Base-by-base conservation (phyloP, 2,329 filamentous ascomycete genomes). In the Diaporthe australafricana region DNA sequence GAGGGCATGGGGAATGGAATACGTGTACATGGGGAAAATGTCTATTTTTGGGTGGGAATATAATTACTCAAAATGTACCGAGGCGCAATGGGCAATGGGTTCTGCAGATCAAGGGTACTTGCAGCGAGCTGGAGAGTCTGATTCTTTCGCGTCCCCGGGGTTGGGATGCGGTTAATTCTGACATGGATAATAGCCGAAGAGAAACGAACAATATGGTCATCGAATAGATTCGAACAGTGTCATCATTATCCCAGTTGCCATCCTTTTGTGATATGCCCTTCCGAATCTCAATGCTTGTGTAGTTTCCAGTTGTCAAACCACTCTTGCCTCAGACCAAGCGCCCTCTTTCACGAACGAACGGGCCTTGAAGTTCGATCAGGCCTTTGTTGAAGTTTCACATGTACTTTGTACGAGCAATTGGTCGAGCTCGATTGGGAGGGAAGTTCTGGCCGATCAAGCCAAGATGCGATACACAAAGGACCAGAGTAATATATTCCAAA, bases 71-170 rank as follows among this genome's bases (percentile, higher is more conserved):
- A 35, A 17, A 22, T 66, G n/a, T 9, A 38, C 65, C 27, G 53
- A 12, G 71, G 71, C 67, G 60, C 42, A 66, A 12, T 14, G 25
- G 42, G 55, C 14, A 53, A 72, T 25, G 35, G 52, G 30, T 30
- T 40, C 22, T 25, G 35, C 42, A 8, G 48, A n/a, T 25, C 22
- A 42, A 47, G 40, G 30, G 9, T 25, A 42, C 50, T 65, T 52
- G n/a, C 14, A 57, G 62, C 32, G n/a, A 72, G 66, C 40, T 70
- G 47, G 48, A 60, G 32, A 32, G 32, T 65, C 48, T 55, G 56
- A 22, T 35, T 55, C 32, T 42, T 40, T 50, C 38, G 16, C 22
- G 57, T 30, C 20, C 47, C 50, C 32, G 14, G 47, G 65, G 38
- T 55, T 38, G 55, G 35, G 65, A 25, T 53, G 47, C 11, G 30